phyloP scores from a whole-genome alignment of 225 moss, liverwort and hornwort species.

The Ulota crispa region DNA sequence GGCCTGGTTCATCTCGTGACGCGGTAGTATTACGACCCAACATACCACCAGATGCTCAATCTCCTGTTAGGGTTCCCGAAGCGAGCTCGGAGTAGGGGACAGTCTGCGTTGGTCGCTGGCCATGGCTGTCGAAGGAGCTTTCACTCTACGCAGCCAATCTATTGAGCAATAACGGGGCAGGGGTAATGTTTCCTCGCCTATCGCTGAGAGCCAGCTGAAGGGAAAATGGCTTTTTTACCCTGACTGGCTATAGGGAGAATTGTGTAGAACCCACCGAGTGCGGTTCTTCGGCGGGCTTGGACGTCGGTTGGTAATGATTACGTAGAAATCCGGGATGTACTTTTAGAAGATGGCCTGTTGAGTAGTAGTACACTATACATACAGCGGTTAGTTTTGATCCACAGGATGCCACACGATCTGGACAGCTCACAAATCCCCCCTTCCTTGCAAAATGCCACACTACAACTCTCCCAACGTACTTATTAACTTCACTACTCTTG shows the following conservation, averaged over 20 bases:
- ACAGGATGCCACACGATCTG: constrained; percentile 18
- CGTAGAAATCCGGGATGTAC: constrained; percentile 17
- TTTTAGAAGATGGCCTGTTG: constrained; percentile 28
- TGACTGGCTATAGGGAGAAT: background rate
- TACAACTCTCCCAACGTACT: background rate
- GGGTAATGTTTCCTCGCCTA: background rate
- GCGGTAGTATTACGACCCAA: constrained; percentile 15
- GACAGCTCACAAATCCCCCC: background rate
- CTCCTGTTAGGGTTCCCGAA: background rate
- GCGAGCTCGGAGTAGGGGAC: background rate
- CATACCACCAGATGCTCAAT: constrained; percentile 9
- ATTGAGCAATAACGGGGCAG: background rate
- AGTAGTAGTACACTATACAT: constrained; percentile 30
- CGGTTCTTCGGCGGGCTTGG: constrained; percentile 15
- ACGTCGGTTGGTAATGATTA: constrained; percentile 1
- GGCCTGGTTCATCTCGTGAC: constrained; percentile 26
- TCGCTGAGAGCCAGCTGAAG: constrained; percentile 13
- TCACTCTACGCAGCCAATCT: background rate
- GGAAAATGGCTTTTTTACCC: background rate
- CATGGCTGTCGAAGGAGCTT: constrained; percentile 9
- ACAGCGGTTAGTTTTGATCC: constrained; percentile 20
- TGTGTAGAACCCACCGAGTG: constrained; percentile 24
- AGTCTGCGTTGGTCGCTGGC: background rate
- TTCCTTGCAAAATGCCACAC: constrained; percentile 3
- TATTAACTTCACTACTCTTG: constrained; percentile 14